phyloP scores from a whole-genome alignment of 2,329 filamentous ascomycete genomes.

The Fusarium decemcellulare region DNA sequence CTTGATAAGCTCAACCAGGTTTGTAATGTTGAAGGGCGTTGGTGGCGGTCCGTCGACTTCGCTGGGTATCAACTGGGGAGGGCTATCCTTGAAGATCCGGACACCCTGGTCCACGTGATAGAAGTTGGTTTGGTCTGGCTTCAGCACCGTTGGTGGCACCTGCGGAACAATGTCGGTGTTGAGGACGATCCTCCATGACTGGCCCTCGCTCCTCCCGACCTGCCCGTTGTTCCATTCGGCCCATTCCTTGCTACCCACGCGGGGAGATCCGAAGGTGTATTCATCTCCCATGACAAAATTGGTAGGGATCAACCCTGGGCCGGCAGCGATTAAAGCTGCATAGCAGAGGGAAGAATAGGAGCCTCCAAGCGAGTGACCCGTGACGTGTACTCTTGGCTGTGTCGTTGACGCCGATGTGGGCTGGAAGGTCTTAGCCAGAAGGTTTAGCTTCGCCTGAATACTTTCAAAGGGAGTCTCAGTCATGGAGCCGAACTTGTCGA shows the following conservation, averaged over 20 bases:
- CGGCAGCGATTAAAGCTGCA: neutral
- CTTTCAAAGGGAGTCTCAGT: neutral
- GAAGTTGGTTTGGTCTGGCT: neutral
- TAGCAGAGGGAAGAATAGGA: conserved; percentile 9
- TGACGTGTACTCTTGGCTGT: neutral
- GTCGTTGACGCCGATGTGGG: neutral
- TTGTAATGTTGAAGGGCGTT: neutral
- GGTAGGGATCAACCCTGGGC: neutral
- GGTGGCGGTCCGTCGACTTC: neutral
- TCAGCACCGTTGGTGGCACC: neutral
- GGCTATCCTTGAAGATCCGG: neutral
- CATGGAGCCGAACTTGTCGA: neutral
- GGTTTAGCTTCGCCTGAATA: neutral
- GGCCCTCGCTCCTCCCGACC: neutral
- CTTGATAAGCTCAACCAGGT: neutral
- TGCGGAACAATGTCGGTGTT: neutral
- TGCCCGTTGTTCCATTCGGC: neutral
- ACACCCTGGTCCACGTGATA: conserved; percentile 1
- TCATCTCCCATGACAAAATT: conserved; percentile 3
- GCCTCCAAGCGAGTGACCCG: conserved; percentile 8
- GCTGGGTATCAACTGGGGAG: neutral
- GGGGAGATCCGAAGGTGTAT: conserved; percentile 9
- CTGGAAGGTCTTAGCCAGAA: neutral
- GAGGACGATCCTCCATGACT: conserved; percentile 4
- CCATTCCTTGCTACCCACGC: conserved; percentile 1